Evolutionary conservation across 345 rosid species (phyloP), one percentile per base, ranked within the genome.

Genomic region (Acer campestre): DNA sequence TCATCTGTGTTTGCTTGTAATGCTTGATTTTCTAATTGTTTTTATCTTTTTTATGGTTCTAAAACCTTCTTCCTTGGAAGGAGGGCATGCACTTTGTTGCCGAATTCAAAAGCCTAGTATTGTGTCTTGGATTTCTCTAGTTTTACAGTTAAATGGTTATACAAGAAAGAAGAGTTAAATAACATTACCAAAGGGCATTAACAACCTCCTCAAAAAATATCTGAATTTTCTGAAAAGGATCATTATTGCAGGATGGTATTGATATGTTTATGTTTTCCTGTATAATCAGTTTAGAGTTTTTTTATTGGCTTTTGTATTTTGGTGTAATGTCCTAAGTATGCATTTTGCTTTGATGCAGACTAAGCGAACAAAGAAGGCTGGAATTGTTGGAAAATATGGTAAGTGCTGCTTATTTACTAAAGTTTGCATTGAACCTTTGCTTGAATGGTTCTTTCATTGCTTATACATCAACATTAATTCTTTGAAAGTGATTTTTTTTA

Each of bases 311-410:
- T 27, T 10, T 10, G 62, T 10, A 13, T 27, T 11, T 51, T 61
- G 23, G 12, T 68, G 46, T 35, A 44, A 6, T 74, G 48, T 10
- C 3, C 63, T 77, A 25, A 74, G 40, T 10, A 13, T n/a, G 53
- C 20, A 17, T 29, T 74, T 77, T 53, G 42, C 31, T 18, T 35
- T 75, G 27, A 38, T 81, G 76, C 86, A 90, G 92, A 87, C 90
- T 9, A 90, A 90, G 88, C 82, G 92, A 48, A 90, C 92, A 1
- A 90, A 88, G 88, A 88, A 90, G 89, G 91, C 93, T 1, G 90
- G 93, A 61, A 87, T 88, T 49, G 90, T 88, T 61, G 89, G 92
- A 10, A 90, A 90, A 68, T 88, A 88, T 67, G 94, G 89, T 85
- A 68, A 9, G 85, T 70, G 44, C 64, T 2, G 10, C 13, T 51